phyloP scores from a whole-genome alignment of 306 rosid species.

The Senna tora region DNA sequence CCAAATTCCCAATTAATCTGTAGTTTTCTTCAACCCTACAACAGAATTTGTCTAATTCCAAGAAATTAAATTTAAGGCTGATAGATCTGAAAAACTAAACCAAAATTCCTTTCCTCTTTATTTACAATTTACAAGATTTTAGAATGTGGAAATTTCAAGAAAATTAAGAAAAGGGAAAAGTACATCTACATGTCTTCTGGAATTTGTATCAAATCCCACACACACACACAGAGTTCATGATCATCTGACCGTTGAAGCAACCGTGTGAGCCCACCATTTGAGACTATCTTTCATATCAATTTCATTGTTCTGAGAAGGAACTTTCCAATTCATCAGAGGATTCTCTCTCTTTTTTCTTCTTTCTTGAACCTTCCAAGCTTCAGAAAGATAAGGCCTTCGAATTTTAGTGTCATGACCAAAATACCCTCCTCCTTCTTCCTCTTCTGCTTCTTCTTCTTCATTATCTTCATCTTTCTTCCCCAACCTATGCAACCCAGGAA shows the following conservation, averaged over 20 bases:
- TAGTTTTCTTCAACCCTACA: too few species aligned
- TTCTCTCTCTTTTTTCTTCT: conserved; percentile 42
- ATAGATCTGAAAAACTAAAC: conserved; percentile 29
- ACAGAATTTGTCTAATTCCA: too few species aligned
- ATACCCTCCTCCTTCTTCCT: conserved; percentile 13
- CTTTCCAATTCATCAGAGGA: conserved; percentile 69
- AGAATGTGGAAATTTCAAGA: not conserved
- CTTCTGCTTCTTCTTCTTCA: conserved; percentile 14
- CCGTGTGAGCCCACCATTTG: conserved; percentile 84
- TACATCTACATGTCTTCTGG: not conserved
- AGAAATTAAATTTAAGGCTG: not conserved
- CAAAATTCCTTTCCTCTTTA: conserved; percentile 11
- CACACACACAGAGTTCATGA: not conserved
- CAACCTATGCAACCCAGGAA: conserved; percentile 80
- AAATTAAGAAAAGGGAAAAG: not conserved
- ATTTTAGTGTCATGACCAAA: conserved; percentile 35
- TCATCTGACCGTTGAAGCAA: conserved; percentile 86
- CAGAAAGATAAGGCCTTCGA: conserved; percentile 86
- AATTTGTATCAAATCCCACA: too few species aligned
- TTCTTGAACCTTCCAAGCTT: conserved; percentile 72
- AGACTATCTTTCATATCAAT: conserved; percentile 71
- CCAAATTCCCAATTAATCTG: too few species aligned
- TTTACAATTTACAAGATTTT: conserved; percentile 9
- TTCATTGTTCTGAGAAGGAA: conserved; percentile 64
- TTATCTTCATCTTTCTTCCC: conserved; percentile 50